Evolutionary conservation across 371 early-diverging fungal species (phyloP), one percentile per base, ranked within the genome.

Genomic region (Mortierella sp.): DNA sequence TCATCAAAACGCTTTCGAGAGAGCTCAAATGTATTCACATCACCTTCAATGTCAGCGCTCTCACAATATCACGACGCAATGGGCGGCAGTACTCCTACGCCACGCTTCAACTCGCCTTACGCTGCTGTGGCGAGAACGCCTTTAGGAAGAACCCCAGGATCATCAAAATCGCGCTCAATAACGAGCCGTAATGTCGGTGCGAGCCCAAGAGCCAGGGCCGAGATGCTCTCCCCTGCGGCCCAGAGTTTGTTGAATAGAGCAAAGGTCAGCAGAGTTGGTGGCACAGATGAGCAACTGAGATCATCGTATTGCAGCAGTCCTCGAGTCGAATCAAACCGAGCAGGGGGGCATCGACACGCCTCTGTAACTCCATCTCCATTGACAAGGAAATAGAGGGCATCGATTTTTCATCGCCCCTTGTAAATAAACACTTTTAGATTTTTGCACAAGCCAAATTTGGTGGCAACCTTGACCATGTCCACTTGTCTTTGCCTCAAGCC

Each of bases 1-100:
- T 92, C 93, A 14, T 89, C 89, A 5, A 88, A 88, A 67, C 88
- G 89, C 5, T 86, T 87, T 80, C 72, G 89, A 18, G 86, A 72
- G 10, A 66, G 39, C 9, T 64, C 80, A 20, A 72, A 81, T 43
- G 83, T 81, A 4, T 81, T 76, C 49, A 22, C 76, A 2, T 69
- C 83, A 6, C 83, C 83, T 5, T 75, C 81, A n/a, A 22, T 72
- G 24, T 68, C 75, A 1, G 72, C 81, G 1, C 65, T 80, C 2
- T 68, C 81, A 1, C 32, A 72, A 39, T 76, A 81, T 39, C 72
- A 70, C n/a, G 40, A 57, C 32, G 59, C 76, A 47, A 28, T 81
- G 20, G 70, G 76, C 5, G 76, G 73, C 16, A 65, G 24, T 12
- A 81, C 83, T n/a, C 76, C 77, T 8, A 81, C 83, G 14, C 83